Conservation (phyloP, 192 early-diverging fungal species). For the Haplosporangium gracile region DNA sequence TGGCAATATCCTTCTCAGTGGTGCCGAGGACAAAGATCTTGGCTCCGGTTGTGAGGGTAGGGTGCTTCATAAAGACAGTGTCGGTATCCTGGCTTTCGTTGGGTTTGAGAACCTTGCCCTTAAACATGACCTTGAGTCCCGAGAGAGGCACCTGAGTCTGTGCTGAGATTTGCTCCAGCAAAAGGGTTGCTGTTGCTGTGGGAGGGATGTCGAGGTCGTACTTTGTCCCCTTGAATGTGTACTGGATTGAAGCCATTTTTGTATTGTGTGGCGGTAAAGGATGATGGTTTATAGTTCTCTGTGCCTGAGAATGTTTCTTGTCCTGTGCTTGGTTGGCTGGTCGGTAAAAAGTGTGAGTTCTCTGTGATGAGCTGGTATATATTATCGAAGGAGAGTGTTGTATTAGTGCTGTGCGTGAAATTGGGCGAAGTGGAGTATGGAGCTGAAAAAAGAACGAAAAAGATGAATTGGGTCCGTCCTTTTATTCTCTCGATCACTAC, state of each 20-base stretch:
- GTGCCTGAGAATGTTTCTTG: too few species aligned
- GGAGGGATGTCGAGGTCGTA: neutral
- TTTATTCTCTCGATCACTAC: neutral
- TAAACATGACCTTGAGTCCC: conserved; percentile 41
- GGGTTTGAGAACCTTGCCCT: conserved; percentile 25
- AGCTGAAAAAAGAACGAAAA: neutral
- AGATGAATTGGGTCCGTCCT: neutral
- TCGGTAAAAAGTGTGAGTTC: neutral
- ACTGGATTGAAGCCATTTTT: conserved; percentile 32
- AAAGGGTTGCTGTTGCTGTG: neutral
- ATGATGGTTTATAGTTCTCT: too few species aligned
- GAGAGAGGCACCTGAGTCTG: conserved; percentile 26
- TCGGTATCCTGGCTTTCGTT: neutral
- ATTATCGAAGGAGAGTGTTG: neutral
- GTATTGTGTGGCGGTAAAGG: neutral
- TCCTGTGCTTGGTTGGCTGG: too few species aligned
- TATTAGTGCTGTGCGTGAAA: neutral
- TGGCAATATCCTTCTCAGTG: conserved; percentile 41
- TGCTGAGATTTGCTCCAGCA: conserved; percentile 21
- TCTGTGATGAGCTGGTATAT: neutral
- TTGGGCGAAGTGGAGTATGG: neutral
- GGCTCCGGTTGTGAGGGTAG: conserved; percentile 9
- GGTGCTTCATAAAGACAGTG: conserved; percentile 18
- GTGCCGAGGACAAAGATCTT: conserved; percentile 49
- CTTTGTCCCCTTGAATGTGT: conserved; percentile 43